Conservation (phyloP, 495 filamentous ascomycete species). For the Neurospora tetrasperma region DNA sequence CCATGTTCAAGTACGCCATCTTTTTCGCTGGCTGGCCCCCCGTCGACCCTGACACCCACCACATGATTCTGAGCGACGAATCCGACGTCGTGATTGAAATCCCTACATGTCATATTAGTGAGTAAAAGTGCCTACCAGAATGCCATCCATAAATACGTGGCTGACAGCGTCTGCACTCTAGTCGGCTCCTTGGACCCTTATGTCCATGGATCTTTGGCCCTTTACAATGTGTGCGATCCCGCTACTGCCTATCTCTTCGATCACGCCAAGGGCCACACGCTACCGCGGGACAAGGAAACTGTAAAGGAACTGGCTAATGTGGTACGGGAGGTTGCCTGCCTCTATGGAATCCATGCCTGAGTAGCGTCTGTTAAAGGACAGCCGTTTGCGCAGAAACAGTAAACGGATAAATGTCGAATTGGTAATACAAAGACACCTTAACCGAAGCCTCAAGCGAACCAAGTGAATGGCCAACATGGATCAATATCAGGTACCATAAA, state of each 20-base stretch:
- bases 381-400: not conserved
- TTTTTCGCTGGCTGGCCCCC: constrained; percentile 51
- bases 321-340: constrained; percentile 29
- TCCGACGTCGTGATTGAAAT: constrained; percentile 41
- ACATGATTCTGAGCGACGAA: constrained; percentile 42
- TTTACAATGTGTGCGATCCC: constrained; percentile 49
- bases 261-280: constrained; percentile 47
- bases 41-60: constrained; percentile 34
- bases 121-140: constrained; percentile 9
- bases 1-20: constrained; percentile 45
- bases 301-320: constrained; percentile 41
- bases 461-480: not conserved
- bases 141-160: not conserved
- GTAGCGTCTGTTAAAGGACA: not conserved
- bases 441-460: not conserved
- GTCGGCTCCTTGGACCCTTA: constrained; percentile 49
- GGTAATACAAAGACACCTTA: not conserved
- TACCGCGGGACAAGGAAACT: constrained; percentile 40
- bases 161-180: constrained; percentile 6
- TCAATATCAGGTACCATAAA: not conserved
- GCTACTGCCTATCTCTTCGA: constrained; percentile 49
- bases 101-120: constrained; percentile 48
- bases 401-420: not conserved
- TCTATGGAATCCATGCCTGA: constrained; percentile 13
- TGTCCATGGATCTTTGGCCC: constrained; percentile 43